Percentiles rank a stretch among this genome's conserved stretches.
phyloP scores from a whole-genome alignment of 345 rosid species.

The Limnanthes douglasii region DNA sequence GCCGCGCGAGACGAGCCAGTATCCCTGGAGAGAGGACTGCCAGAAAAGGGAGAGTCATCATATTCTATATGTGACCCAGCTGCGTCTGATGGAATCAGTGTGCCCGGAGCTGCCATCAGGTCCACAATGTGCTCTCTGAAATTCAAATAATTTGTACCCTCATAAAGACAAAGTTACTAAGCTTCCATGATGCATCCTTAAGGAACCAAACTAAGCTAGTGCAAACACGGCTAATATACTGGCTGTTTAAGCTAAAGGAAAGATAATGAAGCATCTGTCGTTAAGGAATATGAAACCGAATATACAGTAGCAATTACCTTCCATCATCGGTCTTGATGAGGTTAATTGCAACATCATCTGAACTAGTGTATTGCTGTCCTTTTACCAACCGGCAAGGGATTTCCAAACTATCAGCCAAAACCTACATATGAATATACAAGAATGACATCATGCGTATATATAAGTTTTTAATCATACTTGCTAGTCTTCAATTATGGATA shows the following conservation, averaged over 20 bases:
- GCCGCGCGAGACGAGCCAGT: constrained; percentile 43
- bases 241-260: too few relatives aligned
- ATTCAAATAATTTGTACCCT: constrained; percentile 15
- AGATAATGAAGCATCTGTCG: constrained; percentile 2
- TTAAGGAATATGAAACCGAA: not conserved
- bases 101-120: constrained; percentile 94
- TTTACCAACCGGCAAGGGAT: constrained; percentile 87
- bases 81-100: constrained; percentile 83
- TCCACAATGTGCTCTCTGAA: constrained; percentile 97
- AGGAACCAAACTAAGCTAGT: not conserved
- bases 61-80: constrained; percentile 52
- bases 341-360: constrained; percentile 82
- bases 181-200: constrained; percentile 1
- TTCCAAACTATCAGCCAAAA: constrained; percentile 76
- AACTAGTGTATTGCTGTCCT: constrained; percentile 82
- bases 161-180: too few relatives aligned
- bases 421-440: constrained; percentile 31
- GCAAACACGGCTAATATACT: constrained; percentile 2
- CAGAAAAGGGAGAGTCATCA: constrained; percentile 44
- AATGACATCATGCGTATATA: constrained; percentile 8
- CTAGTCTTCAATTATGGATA: too few relatives aligned
- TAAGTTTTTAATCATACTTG: too few relatives aligned
- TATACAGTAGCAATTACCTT: constrained; percentile 33
- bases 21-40: constrained; percentile 54
- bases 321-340: constrained; percentile 81